These are phyloP conservation scores for sorghum (Sorghum bicolor) DNA, from an alignment of 176 grass and related monocot species.

Conservation along the genomic window DNA sequence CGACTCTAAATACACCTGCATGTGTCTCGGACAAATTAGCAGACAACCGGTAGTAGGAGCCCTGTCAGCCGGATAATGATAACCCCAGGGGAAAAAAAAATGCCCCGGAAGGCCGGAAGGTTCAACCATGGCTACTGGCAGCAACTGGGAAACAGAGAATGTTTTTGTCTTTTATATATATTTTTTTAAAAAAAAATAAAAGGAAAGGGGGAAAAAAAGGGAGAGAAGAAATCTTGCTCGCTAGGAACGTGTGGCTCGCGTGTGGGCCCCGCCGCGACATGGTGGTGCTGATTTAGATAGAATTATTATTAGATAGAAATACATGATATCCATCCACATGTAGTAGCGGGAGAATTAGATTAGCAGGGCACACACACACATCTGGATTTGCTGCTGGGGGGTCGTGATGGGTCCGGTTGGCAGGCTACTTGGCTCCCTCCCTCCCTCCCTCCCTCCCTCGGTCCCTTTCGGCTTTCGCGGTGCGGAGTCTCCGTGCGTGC, in stretches of 20 bases:
- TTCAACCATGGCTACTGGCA: not conserved
- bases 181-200: too few species aligned
- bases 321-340: not conserved
- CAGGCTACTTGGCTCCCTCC: not conserved
- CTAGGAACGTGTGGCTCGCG: not conserved
- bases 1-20: not conserved
- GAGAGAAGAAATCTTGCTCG: not conserved
- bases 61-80: not conserved
- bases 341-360: conserved; percentile 12
- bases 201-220: too few species aligned
- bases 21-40: not conserved
- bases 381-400: not conserved
- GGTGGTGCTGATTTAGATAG: conserved; percentile 28
- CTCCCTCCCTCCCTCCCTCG: not conserved
- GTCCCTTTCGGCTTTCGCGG: not conserved
- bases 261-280: not conserved
- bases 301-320: not conserved
- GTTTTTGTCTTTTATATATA: too few species aligned
- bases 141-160: not conserved
- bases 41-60: too few species aligned
- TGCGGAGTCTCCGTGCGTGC: not conserved
- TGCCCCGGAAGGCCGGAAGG: not conserved
- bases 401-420: not conserved
- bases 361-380: not conserved
- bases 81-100: not conserved